Evolutionary conservation across 1,139 yeast species (phyloP).

Genomic region (Pichia cactophila): DNA sequence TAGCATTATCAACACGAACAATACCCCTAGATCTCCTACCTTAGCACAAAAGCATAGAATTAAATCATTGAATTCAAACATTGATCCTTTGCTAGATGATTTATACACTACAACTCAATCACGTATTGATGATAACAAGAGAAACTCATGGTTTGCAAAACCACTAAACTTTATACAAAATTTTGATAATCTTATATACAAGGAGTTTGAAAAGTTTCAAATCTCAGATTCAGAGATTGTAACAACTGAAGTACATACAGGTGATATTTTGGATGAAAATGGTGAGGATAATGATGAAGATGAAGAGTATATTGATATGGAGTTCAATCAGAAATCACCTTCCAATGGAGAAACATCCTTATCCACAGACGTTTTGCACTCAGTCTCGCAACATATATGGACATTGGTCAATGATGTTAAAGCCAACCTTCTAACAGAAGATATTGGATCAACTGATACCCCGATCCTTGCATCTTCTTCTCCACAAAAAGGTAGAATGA

Average conservation of each 20-base stretch:
- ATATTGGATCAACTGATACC: background rate
- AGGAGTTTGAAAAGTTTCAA: slow-evolving; percentile 52
- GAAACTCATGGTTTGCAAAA: slow-evolving; percentile 38
- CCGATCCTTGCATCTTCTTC: slow-evolving; percentile 3
- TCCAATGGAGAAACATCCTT: slow-evolving; percentile 14
- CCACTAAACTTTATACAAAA: slow-evolving; percentile 61
- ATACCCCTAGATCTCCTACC: slow-evolving; percentile 18
- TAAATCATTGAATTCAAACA: slow-evolving; percentile 11
- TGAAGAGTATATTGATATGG: slow-evolving; percentile 1
- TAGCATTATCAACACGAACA: slow-evolving; percentile 6
- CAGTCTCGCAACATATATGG: slow-evolving; percentile 28
- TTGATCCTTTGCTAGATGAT: slow-evolving; percentile 21
- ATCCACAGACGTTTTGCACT: slow-evolving; percentile 23
- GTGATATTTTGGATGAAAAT: background rate
- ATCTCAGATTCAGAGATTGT: slow-evolving; percentile 27
- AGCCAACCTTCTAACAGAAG: slow-evolving; percentile 20
- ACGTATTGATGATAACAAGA: slow-evolving; percentile 2
- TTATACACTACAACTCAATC: slow-evolving; percentile 4
- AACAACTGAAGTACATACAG: slow-evolving; percentile 11
- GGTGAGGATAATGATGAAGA: background rate
- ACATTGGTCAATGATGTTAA: slow-evolving; percentile 29
- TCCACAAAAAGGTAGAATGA: slow-evolving; percentile 7
- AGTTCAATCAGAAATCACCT: slow-evolving; percentile 11
- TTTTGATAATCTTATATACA: slow-evolving; percentile 58
- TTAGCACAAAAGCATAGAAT: slow-evolving; percentile 13